Evolutionary conservation across 306 rosid species (phyloP), one percentile per base, ranked within the genome.

Genomic region (Fragaria vesca): DNA sequence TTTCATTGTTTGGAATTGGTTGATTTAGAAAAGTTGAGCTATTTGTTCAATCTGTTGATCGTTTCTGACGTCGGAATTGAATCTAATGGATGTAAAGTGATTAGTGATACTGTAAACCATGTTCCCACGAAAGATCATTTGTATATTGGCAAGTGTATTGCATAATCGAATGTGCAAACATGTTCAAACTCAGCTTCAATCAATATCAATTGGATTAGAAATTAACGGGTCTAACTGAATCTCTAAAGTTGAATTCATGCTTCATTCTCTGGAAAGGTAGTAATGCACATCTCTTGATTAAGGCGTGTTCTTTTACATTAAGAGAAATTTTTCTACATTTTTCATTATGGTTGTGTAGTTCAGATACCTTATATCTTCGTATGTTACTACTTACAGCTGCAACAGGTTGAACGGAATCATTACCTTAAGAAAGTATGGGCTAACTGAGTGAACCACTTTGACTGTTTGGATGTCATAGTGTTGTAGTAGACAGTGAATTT

Each of bases 401-500:
- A 83, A 88, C 89, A 90, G 95, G 91, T 79, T 70, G 76, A 18
- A 42, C 46, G 43, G 78, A 46, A 75, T 21, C 48, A 76, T 24
- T 42, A 71, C 18, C 30, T 68, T 68, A 17, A 63, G 43, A 67
- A 71, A 62, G 60, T 71, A 75, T 79, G 77, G 80, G 24, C 51
- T 42, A 40, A 81, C 68, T 8, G 26, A 61, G 61, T 45, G 48
- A 52, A 72, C 62, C 8, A 72, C 47, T 69, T 75, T 51, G 73
- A 71, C 48, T 69, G 26, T 76, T 77, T 71, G 55, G 69, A 65
- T 66, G 66, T 32, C 38, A 5, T 71, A 76, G 75, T 47, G 55
- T 77, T 72, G 60, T 66, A 42, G 81, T 81, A 71, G 76, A 48
- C 60, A 45, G 73, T 45, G 69, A 79, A 82, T 82, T 81, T 71